These are phyloP conservation scores for Aspergillus sp. DNA, from an alignment of 2,329 filamentous ascomycete genomes.

Conservation along the genomic window DNA sequence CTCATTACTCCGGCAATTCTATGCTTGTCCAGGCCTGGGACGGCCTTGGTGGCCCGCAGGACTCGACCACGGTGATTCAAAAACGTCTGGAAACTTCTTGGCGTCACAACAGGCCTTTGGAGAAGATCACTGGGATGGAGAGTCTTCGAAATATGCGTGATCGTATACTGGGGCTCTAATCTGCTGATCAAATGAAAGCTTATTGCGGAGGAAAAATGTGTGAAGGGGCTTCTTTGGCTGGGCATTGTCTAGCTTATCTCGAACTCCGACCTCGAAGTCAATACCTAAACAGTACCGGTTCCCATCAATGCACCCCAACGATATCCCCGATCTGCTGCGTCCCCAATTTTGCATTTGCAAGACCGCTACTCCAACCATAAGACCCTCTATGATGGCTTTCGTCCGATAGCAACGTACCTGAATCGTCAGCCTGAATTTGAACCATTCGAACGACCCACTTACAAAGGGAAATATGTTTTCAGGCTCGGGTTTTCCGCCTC, in stretches of 20 bases:
- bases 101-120: background rate
- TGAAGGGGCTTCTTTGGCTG: background rate
- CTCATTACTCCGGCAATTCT: background rate
- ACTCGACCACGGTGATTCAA: background rate
- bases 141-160: background rate
- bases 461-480: conserved; percentile 51
- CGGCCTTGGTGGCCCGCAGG: background rate
- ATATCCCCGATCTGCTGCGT: background rate
- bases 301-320: background rate
- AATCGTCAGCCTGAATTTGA: conserved; percentile 21
- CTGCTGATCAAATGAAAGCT: background rate
- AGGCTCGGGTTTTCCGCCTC: conserved; percentile 41
- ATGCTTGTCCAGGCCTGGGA: background rate
- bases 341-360: background rate
- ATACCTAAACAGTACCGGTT: background rate
- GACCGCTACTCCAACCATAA: background rate
- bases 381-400: conserved; percentile 31
- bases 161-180: background rate
- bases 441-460: conserved; percentile 20
- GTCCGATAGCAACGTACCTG: conserved; percentile 48
- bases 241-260: conserved; percentile 1
- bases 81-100: background rate
- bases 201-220: background rate
- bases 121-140: background rate
- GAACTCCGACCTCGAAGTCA: background rate